These are phyloP conservation scores for Fusarium sp. DNA, from an alignment of 2,329 filamentous ascomycete species.

Conservation along the genomic window DNA sequence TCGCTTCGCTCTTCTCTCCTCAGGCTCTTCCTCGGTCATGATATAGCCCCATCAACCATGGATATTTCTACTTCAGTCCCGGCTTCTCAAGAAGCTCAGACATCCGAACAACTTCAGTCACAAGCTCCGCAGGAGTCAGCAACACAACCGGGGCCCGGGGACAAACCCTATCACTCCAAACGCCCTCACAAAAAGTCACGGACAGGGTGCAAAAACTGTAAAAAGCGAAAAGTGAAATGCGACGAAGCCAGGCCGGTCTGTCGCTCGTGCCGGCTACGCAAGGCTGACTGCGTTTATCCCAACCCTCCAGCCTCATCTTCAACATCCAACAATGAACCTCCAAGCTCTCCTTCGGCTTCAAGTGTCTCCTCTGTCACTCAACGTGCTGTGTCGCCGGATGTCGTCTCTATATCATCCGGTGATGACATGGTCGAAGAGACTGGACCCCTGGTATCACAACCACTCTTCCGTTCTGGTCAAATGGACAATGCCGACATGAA, in stretches of 20 bases:
- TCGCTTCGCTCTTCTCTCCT: not conserved
- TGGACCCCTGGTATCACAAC: conserved; percentile 36
- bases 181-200: conserved; percentile 68
- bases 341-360: conserved; percentile 5
- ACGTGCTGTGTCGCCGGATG: conserved; percentile 14
- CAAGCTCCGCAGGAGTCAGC: conserved; percentile 26
- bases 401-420: conserved; percentile 14
- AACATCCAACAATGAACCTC: not conserved
- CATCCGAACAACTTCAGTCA: conserved; percentile 10
- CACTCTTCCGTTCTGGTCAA: conserved; percentile 47
- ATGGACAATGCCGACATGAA: conserved; percentile 61
- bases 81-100: not conserved
- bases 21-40: not conserved
- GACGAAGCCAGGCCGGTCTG: conserved; percentile 64
- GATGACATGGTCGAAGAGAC: conserved; percentile 21
- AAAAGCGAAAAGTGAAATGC: conserved; percentile 58
- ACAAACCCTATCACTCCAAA: conserved; percentile 55
- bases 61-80: conserved; percentile 3
- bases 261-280: conserved; percentile 61
- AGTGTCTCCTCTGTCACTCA: not conserved
- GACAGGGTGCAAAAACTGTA: conserved; percentile 66
- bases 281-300: conserved; percentile 62
- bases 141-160: conserved; percentile 6
- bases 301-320: conserved; percentile 20
- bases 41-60: conserved; percentile 10